phyloP scores from a whole-genome alignment of 1,139 yeast genomes.

The Yamadazyma taylorii region DNA sequence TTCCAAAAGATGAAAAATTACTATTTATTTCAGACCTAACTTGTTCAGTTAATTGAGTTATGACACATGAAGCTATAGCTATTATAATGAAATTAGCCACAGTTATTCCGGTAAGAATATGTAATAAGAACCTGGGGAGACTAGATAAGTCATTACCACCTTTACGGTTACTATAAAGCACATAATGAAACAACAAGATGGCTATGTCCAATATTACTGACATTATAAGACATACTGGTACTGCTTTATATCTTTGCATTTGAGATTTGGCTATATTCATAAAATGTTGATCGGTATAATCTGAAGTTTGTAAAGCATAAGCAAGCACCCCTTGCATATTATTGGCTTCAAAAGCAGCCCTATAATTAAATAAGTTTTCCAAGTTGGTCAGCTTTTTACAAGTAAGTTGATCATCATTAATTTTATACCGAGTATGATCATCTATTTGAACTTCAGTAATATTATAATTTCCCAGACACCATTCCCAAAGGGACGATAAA shows the following conservation, averaged over 20 bases:
- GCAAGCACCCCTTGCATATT: slow-evolving; percentile 49
- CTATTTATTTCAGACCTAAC: slow-evolving; percentile 28
- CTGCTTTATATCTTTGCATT: slow-evolving; percentile 18
- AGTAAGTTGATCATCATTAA: slow-evolving; percentile 20
- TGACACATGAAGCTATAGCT: slow-evolving; percentile 27
- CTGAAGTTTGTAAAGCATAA: slow-evolving; percentile 38
- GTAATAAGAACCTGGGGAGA: slow-evolving; percentile 30
- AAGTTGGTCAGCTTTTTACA: slow-evolving; percentile 20
- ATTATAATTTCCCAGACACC: slow-evolving; percentile 49
- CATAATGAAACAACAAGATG: slow-evolving; percentile 26
- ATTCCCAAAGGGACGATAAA: slow-evolving; percentile 39
- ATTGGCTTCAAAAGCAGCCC: slow-evolving; percentile 35
- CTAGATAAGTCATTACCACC: slow-evolving; percentile 28
- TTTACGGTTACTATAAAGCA: slow-evolving; percentile 38
- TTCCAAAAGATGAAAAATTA: slow-evolving; percentile 46
- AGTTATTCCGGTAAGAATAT: slow-evolving; percentile 33
- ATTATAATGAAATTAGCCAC: slow-evolving; percentile 32
- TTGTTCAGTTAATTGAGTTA: slow-evolving; percentile 24
- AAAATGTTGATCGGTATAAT: slow-evolving; percentile 22
- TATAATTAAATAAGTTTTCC: slow-evolving; percentile 44
- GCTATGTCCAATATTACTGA: slow-evolving; percentile 18
- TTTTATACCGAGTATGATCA: slow-evolving; percentile 15
- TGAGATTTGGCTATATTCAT: slow-evolving; percentile 20
- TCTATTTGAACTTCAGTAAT: slow-evolving; percentile 15
- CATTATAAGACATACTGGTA: slow-evolving; percentile 18